phyloP scores from a whole-genome alignment of 139 green algal genomes.

The Yamagishiella unicocca region DNA sequence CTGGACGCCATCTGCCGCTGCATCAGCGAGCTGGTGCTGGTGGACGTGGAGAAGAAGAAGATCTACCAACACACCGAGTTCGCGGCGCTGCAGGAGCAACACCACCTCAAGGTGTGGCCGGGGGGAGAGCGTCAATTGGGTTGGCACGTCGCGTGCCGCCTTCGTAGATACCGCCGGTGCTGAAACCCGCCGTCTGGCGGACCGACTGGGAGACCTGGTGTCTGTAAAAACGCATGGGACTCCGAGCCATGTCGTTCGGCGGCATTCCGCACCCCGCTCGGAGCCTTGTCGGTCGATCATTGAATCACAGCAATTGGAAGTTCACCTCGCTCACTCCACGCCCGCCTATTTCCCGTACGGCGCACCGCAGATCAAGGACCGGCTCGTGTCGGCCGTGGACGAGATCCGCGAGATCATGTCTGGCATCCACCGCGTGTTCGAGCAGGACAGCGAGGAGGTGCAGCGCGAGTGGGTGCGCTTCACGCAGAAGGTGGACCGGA shows the following conservation, averaged over 20 bases:
- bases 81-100: constrained; percentile 74
- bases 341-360: too few species aligned
- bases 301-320: too few species aligned
- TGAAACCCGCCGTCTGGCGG: too few species aligned
- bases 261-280: too few species aligned
- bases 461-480: constrained; percentile 88
- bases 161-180: too few species aligned
- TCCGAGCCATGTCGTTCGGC: too few species aligned
- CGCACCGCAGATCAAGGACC: constrained; percentile 59
- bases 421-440: constrained; percentile 80
- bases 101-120: constrained; percentile 64
- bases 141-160: neutral
- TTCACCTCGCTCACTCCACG: too few species aligned
- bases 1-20: constrained; percentile 74
- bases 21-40: constrained; percentile 78
- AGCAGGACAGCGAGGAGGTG: constrained; percentile 86
- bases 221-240: too few species aligned
- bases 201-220: too few species aligned
- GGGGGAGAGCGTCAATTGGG: neutral
- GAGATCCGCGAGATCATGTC: constrained; percentile 74
- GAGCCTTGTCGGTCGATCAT: too few species aligned
- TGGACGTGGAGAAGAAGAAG: constrained; percentile 89
- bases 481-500: constrained; percentile 84
- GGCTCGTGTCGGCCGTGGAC: constrained; percentile 59
- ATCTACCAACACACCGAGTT: constrained; percentile 89